Evolutionary conservation across 257 asterid species (phyloP).

Genomic region (Linderniella brevidens): DNA sequence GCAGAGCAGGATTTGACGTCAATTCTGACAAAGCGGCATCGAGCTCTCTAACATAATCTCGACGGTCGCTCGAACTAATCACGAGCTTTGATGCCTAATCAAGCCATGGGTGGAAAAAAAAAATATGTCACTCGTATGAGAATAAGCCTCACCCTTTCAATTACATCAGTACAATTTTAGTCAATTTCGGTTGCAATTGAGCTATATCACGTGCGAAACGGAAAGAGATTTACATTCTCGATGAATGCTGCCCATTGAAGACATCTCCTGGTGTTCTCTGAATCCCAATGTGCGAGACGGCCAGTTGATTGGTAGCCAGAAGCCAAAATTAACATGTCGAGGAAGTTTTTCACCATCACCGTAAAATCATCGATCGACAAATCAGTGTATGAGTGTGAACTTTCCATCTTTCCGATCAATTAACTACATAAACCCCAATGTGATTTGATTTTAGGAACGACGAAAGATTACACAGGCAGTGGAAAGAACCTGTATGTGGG

Average conservation of each 20-base stretch:
- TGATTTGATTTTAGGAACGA: no score
- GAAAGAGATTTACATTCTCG: constrained; percentile 22
- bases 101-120: no score
- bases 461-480: no score
- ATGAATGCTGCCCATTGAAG: constrained; percentile 61
- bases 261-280: constrained; percentile 29
- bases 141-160: no score
- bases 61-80: constrained; percentile 27
- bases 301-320: constrained; percentile 73
- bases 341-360: constrained; percentile 31
- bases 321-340: constrained; percentile 49
- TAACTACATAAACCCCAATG: no score
- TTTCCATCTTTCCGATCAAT: no score
- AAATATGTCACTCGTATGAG: no score
- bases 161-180: no score
- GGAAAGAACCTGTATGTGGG: no score
- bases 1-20: constrained; percentile 27
- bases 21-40: constrained; percentile 40
- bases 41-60: constrained; percentile 35
- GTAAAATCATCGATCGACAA: constrained; percentile 35
- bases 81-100: constrained; percentile 35
- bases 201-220: no score
- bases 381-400: constrained; percentile 17
- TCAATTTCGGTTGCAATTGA: no score
- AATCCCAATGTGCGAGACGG: constrained; percentile 52